Conservation (phyloP, 2,329 filamentous ascomycete species). For the Penicillium sp. region DNA sequence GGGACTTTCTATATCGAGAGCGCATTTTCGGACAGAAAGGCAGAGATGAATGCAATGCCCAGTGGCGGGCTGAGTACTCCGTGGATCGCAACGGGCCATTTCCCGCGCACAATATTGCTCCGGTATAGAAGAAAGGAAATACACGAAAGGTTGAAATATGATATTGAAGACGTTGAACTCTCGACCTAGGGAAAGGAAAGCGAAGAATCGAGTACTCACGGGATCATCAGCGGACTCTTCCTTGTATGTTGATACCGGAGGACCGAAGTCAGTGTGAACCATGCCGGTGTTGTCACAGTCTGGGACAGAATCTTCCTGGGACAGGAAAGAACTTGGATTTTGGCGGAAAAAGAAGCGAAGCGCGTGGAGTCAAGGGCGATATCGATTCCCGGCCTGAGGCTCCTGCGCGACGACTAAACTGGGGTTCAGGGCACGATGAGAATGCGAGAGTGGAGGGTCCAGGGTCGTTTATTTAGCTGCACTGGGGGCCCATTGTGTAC, state of each 20-base stretch:
- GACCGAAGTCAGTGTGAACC: constrained; percentile 42
- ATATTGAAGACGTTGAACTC: constrained; percentile 17
- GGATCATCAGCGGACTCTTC: constrained; percentile 46
- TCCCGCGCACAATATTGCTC: neutral
- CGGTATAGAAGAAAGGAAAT: constrained; percentile 1
- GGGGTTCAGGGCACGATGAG: constrained; percentile 25
- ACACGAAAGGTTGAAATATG: constrained; percentile 16
- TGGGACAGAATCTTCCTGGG: constrained; percentile 15
- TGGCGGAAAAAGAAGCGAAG: no score
- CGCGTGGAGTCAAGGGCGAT: constrained; percentile 18
- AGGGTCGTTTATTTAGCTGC: constrained; percentile 41
- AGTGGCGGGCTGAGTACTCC: neutral
- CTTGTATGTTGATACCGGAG: constrained; percentile 44
- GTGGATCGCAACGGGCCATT: neutral
- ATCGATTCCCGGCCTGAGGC: constrained; percentile 20
- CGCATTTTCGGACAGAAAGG: neutral
- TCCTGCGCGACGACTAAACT: constrained; percentile 26
- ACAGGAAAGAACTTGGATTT: no score
- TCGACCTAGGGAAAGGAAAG: constrained; percentile 10
- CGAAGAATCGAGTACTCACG: constrained; percentile 37
- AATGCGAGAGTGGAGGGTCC: constrained; percentile 34
- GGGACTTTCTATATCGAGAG: neutral
- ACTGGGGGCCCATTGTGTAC: constrained; percentile 24
- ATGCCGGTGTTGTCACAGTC: constrained; percentile 37
- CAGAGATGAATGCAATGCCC: neutral